Conservation (phyloP, 1,139 yeast species). For the Hansenula sp. region DNA sequence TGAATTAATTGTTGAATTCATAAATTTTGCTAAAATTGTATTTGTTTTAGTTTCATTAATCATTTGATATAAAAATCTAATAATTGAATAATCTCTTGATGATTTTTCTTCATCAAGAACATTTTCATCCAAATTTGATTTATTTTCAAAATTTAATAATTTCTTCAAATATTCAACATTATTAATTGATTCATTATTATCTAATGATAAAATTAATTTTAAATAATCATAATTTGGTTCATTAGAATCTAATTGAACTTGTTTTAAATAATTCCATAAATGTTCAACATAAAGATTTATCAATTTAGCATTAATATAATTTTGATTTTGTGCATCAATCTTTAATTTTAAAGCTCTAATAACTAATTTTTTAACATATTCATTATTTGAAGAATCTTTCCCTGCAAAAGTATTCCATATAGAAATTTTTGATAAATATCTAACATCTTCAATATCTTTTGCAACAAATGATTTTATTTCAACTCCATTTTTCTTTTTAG, state of each 20-base stretch:
- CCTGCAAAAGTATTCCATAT: slow-evolving; percentile 18
- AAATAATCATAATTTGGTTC: slow-evolving; percentile 21
- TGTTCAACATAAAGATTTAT: slow-evolving; percentile 20
- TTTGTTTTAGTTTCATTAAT: slow-evolving; percentile 17
- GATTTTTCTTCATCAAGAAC: slow-evolving; percentile 9
- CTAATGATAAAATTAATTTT: slow-evolving; percentile 21
- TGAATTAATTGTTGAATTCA: slow-evolving; percentile 12
- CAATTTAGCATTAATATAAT: slow-evolving; percentile 13
- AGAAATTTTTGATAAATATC: slow-evolving; percentile 13
- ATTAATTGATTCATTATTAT: slow-evolving; percentile 20
- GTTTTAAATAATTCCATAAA: slow-evolving; percentile 23
- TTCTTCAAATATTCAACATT: slow-evolving; percentile 18
- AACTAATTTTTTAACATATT: slow-evolving; percentile 24
- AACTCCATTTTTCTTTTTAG: slow-evolving; percentile 3
- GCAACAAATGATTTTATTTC: slow-evolving; percentile 2
- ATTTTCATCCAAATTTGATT: slow-evolving; percentile 12
- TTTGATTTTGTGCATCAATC: slow-evolving; percentile 15
- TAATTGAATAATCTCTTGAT: slow-evolving; percentile 9
- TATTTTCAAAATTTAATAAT: slow-evolving; percentile 12
- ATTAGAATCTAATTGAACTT: slow-evolving; percentile 12
- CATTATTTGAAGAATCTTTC: slow-evolving; percentile 17
- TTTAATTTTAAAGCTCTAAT: slow-evolving; percentile 25
- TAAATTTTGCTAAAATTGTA: slow-evolving; percentile 14
- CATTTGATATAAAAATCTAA: slow-evolving; percentile 11
- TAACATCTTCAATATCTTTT: slow-evolving; percentile 14